Conservation (phyloP, 257 asterid genomes). For the Gentiana macrophylla region DNA sequence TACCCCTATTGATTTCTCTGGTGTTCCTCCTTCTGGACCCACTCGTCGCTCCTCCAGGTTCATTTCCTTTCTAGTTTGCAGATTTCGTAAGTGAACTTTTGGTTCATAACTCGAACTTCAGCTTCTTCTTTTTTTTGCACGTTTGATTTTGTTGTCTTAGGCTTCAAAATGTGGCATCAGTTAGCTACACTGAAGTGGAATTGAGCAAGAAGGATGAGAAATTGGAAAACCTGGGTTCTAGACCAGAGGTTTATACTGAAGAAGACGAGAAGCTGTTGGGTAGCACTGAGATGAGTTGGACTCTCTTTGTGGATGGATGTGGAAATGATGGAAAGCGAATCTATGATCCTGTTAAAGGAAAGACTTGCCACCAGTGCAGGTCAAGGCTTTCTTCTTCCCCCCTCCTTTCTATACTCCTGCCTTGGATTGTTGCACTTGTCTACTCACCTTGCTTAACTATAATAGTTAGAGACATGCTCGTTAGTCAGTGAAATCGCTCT, state of each 20-base stretch:
- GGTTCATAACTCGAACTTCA: neutral
- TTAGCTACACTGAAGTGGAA: conserved; percentile 54
- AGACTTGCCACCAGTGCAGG: conserved; percentile 99
- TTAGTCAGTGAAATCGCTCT: too few relatives aligned
- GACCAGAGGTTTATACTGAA: conserved; percentile 75
- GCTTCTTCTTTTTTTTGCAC: neutral
- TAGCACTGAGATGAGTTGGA: conserved; percentile 69
- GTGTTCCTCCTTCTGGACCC: conserved; percentile 41
- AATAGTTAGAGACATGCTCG: too few relatives aligned
- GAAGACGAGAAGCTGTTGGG: conserved; percentile 85
- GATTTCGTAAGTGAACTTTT: neutral
- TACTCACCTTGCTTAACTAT: neutral
- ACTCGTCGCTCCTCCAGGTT: conserved; percentile 89
- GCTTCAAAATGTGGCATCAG: conserved; percentile 70
- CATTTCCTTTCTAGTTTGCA: neutral
- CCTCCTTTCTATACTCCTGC: too few relatives aligned
- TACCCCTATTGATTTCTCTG: conserved; percentile 22
- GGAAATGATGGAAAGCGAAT: conserved; percentile 81
- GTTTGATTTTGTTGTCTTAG: conserved; percentile 26
- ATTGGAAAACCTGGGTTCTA: conserved; percentile 35
- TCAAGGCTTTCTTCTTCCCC: conserved; percentile 5
- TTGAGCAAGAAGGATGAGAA: conserved; percentile 27
- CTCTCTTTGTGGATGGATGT: conserved; percentile 75
- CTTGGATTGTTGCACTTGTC: too few relatives aligned
- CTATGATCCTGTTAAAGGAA: conserved; percentile 74